Conservation (phyloP, 2,329 filamentous ascomycete species). For the Cladosporium sp. region DNA sequence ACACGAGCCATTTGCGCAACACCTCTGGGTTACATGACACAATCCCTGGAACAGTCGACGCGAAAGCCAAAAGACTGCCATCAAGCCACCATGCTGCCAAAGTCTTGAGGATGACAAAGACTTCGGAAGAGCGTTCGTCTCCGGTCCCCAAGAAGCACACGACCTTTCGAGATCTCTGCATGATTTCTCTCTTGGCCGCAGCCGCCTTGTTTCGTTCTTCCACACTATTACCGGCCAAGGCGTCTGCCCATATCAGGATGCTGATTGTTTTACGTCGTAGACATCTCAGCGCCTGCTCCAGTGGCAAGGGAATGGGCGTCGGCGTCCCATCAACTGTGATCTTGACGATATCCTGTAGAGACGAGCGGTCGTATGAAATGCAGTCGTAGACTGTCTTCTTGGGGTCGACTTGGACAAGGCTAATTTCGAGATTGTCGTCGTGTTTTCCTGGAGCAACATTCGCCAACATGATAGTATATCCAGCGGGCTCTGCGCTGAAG, state of each 20-base stretch:
- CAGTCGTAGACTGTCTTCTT: conserved; percentile 4
- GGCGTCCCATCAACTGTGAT: conserved; percentile 10
- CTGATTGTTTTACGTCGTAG: background rate
- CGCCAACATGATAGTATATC: conserved; percentile 1
- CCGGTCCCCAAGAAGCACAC: background rate
- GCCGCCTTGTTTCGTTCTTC: conserved; percentile 12
- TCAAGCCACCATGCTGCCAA: conserved; percentile 9
- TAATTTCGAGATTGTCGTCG: background rate
- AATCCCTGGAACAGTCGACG: too few relatives aligned
- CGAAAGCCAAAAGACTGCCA: background rate
- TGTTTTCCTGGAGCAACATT: background rate
- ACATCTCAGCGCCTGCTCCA: conserved; percentile 3
- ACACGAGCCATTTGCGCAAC: background rate
- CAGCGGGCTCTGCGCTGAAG: background rate
- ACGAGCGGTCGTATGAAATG: conserved; percentile 14
- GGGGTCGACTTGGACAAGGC: background rate
- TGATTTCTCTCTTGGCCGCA: conserved; percentile 3
- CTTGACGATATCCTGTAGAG: background rate
- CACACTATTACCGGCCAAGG: conserved; percentile 4
- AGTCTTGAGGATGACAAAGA: conserved; percentile 4
- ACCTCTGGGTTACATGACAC: background rate
- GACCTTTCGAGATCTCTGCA: background rate
- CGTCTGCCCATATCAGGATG: conserved; percentile 6
- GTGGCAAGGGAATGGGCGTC: conserved; percentile 1
- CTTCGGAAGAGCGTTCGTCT: background rate